These are phyloP conservation scores for Ustilago lituana DNA, from an alignment of 1,284 basidiomycete genomes.

Conservation along the genomic window DNA sequence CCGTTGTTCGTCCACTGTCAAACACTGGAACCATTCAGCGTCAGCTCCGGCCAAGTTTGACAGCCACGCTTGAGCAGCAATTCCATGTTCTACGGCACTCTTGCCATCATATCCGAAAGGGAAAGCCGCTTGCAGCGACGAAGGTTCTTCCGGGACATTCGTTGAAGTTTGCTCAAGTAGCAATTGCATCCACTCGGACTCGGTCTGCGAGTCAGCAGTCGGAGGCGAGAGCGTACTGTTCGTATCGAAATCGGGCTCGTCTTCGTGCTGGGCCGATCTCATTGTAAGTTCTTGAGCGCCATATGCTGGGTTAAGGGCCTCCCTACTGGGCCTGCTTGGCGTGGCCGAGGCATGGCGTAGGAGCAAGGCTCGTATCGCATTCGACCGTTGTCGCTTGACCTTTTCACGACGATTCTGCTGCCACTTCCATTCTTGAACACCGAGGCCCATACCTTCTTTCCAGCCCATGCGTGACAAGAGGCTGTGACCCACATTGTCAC, in stretches of 20 bases:
- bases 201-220: background rate
- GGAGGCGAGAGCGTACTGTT: background rate
- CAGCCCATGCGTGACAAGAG: slow-evolving; percentile 44
- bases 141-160: background rate
- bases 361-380: slow-evolving; percentile 18
- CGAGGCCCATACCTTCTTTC: slow-evolving; percentile 47
- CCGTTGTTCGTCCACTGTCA: slow-evolving; percentile 10
- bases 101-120: slow-evolving; percentile 7
- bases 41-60: slow-evolving; percentile 5
- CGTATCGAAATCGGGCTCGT: no score
- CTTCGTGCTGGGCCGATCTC: no score
- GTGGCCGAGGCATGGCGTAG: background rate
- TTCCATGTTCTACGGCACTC: background rate
- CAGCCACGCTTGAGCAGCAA: slow-evolving; percentile 14
- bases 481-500: slow-evolving; percentile 40
- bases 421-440: slow-evolving; percentile 40
- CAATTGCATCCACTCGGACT: slow-evolving; percentile 16
- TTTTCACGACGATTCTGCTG: slow-evolving; percentile 21
- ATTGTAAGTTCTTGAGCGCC: no score
- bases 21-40: slow-evolving; percentile 11
- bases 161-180: background rate
- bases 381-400: slow-evolving; percentile 13
- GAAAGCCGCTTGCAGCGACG: background rate
- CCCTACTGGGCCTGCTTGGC: background rate
- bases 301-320: no score